Percentiles rank a stretch among this genome's conserved stretches.
phyloP scores from a whole-genome alignment of 1,284 basidiomycete species.

The Omphalotus olearius region DNA sequence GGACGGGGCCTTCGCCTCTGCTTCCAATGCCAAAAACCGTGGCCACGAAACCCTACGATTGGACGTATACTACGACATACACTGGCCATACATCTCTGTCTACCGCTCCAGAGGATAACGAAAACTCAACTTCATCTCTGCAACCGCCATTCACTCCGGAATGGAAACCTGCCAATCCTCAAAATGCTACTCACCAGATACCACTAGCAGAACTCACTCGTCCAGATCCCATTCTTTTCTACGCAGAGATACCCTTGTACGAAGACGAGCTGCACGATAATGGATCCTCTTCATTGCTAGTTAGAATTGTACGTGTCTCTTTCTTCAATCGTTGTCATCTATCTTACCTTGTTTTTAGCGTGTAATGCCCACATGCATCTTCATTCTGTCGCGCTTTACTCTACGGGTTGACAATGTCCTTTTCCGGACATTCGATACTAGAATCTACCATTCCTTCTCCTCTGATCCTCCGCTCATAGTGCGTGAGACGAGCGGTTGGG shows the following conservation, averaged over 20 bases:
- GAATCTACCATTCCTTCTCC: slow-evolving; percentile 84
- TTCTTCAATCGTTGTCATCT: background rate
- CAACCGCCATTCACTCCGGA: slow-evolving; percentile 18
- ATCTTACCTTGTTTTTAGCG: slow-evolving; percentile 48
- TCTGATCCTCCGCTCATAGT: slow-evolving; percentile 62
- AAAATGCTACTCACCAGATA: slow-evolving; percentile 56
- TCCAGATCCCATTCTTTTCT: slow-evolving; percentile 92
- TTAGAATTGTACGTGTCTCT: slow-evolving; percentile 71
- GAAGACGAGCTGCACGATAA: slow-evolving; percentile 96
- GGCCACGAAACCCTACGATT: slow-evolving; percentile 88
- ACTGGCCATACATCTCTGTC: slow-evolving; percentile 49
- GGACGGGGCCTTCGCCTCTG: slow-evolving; percentile 59
- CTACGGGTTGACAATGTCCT: slow-evolving; percentile 94
- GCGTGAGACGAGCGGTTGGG: slow-evolving; percentile 85
- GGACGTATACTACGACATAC: slow-evolving; percentile 96
- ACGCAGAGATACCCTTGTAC: slow-evolving; percentile 88
- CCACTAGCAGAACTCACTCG: slow-evolving; percentile 82
- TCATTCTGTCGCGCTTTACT: slow-evolving; percentile 90
- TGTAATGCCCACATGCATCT: slow-evolving; percentile 96
- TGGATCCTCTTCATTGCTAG: slow-evolving; percentile 77
- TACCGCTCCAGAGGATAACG: background rate
- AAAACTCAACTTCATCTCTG: background rate
- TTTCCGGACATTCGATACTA: slow-evolving; percentile 88
- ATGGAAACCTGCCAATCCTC: slow-evolving; percentile 54
- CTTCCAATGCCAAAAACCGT: slow-evolving; percentile 71